Evolutionary conservation across 108 stramenopile genomes (phyloP).

Genomic region (Licmophora abbreviata): DNA sequence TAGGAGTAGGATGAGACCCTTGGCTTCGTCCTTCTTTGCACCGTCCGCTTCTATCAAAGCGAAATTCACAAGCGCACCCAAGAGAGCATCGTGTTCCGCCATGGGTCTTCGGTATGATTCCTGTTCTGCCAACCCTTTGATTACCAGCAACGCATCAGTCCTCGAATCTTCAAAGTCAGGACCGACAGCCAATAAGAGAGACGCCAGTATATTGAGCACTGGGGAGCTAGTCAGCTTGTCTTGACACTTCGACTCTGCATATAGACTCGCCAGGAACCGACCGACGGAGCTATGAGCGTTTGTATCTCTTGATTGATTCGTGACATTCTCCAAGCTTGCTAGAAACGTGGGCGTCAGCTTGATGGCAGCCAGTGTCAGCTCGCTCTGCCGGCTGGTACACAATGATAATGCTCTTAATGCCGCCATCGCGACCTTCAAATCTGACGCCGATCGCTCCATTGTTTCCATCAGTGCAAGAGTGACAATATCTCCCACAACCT

Average conservation of each 20-base stretch:
- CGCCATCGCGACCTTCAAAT: neutral
- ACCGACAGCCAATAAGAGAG: neutral
- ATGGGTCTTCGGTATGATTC: neutral
- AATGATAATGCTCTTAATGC: neutral
- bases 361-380: too few relatives aligned
- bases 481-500: neutral
- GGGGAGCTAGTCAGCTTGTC: neutral
- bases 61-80: neutral
- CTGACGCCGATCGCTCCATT: neutral
- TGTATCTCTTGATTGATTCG: neutral
- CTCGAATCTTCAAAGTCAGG: constrained; percentile 1
- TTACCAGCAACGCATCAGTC: neutral
- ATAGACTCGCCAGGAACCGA: too few relatives aligned
- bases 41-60: constrained; percentile 11
- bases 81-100: constrained; percentile 2
- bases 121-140: neutral
- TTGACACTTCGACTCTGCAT: too few relatives aligned
- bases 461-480: neutral
- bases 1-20: constrained; percentile 19
- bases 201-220: neutral
- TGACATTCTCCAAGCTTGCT: neutral
- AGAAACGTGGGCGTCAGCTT: too few relatives aligned
- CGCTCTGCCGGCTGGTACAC: too few relatives aligned
- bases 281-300: neutral
- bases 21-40: constrained; percentile 14